Base-by-base conservation (phyloP, 2,329 filamentous ascomycete species). In the Microcyclosporella mali region DNA sequence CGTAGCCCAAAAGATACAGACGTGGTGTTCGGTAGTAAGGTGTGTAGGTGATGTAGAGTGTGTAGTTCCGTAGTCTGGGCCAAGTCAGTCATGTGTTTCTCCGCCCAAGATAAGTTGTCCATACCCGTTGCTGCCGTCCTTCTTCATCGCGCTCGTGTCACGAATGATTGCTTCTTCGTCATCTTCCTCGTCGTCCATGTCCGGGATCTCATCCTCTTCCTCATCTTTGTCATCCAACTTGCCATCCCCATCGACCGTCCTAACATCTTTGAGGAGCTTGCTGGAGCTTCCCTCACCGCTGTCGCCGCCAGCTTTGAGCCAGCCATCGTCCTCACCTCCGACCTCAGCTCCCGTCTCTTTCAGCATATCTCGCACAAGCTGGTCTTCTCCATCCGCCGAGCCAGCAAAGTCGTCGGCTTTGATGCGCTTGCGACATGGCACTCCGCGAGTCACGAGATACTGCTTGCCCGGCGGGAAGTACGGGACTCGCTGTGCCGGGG, bases 101-200 rank as follows among this genome's bases (percentile, higher is more conserved):
- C n/a, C 29, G 19, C 6, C 11, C 18, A 6, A 11, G 18, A 33
- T 14, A 16, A 18, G 15, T 4, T 10, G 17, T 4, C 70, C 77
- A 62, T 61, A 82, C 79, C 74, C 72, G 48, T 73, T 72, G 3
- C 71, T 70, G n/a, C 68, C 70, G 14, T 65, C 66, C 33, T 49
- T 53, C 37, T 49, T 51, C 21, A 68, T 70, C 39, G 64, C 66
- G 38, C 68, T 67, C 8, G 79, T 74, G 56, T 94, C 88, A 10
- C 85, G 77, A 59, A 97, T 97, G 62, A 98, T 97, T 33, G 92
- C 92, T 67, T 97, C 89, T 49, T 94, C 89, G 46, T 85, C 82
- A 53, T 97, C 85, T 49, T 88, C 90, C 44, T 97, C 90, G 51
- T 97, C 92, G 62, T 97, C 92, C 88, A 97, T 97, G 62, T 97